These are phyloP conservation scores for Parastagonospora nodorum DNA, from an alignment of 2,329 filamentous ascomycete species.

Conservation along the genomic window DNA sequence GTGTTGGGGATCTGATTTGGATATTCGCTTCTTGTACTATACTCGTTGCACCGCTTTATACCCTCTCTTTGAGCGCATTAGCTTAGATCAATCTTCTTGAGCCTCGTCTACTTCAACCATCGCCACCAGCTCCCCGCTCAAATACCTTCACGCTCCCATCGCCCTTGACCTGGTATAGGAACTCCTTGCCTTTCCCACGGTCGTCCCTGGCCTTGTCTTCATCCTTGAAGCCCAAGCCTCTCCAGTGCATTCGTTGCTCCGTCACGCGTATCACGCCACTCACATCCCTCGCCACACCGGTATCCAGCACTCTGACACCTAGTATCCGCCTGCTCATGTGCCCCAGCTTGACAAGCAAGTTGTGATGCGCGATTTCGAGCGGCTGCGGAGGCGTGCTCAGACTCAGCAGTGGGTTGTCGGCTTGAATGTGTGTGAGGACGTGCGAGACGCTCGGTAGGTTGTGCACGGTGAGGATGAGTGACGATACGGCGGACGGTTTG, in stretches of 20 bases:
- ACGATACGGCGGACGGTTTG: conserved; percentile 23
- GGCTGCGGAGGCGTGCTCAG: conserved; percentile 55
- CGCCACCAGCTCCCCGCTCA: conserved; percentile 67
- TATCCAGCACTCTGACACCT: conserved; percentile 77
- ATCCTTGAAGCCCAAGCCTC: conserved; percentile 26
- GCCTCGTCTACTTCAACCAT: conserved; percentile 8
- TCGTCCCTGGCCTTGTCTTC: conserved; percentile 25
- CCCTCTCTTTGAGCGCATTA: not conserved
- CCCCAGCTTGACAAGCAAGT: conserved; percentile 72
- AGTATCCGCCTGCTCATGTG: conserved; percentile 76
- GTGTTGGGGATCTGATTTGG: not conserved
- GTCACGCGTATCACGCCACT: conserved; percentile 85
- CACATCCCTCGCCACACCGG: conserved; percentile 86
- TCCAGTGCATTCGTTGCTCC: conserved; percentile 42
- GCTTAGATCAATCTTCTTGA: not conserved
- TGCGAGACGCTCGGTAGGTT: conserved; percentile 64
- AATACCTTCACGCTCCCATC: conserved; percentile 85
- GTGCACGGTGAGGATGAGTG: conserved; percentile 36
- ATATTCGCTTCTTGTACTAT: not conserved
- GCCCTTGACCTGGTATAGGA: conserved; percentile 78
- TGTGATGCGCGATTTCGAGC: conserved; percentile 31
- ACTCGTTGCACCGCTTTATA: conserved; percentile 8
- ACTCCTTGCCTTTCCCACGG: conserved; percentile 64
- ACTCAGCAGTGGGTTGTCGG: conserved; percentile 73
- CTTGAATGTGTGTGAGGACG: conserved; percentile 68